A percentile compares a stretch with the other conserved stretches of the same genome.
These are phyloP conservation scores for Paramecium pentaurelia DNA, from an alignment of 73 alveolate genomes.

Conservation along the genomic window DNA sequence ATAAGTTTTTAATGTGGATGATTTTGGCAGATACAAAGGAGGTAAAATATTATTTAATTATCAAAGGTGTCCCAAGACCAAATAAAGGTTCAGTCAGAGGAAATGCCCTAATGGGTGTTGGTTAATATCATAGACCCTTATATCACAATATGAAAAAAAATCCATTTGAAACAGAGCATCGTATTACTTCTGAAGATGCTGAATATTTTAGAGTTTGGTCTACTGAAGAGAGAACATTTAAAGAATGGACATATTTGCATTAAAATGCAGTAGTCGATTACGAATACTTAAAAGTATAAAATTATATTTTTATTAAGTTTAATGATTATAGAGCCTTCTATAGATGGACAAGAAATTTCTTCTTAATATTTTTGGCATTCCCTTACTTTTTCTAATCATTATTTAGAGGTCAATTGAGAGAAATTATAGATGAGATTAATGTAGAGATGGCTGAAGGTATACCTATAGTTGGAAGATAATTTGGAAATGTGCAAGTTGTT, in stretches of 20 bases:
- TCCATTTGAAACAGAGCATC: slow-evolving; percentile 4
- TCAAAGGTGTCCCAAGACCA: slow-evolving; percentile 6
- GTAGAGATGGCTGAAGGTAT: neutral
- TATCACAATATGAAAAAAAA: neutral
- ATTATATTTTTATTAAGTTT: neutral
- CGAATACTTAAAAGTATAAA: neutral
- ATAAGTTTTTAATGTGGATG: neutral
- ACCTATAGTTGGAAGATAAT: neutral
- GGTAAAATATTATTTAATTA: neutral
- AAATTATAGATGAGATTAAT: neutral
- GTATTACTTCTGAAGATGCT: neutral
- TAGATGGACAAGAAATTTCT: neutral
- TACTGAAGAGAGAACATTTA: neutral
- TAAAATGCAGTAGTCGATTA: neutral
- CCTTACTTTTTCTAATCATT: neutral
- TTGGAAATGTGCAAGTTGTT: neutral
- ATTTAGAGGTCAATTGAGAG: neutral
- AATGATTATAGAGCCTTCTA: neutral
- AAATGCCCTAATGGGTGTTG: neutral
- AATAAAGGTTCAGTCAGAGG: neutral
- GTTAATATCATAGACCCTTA: neutral
- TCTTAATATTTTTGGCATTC: neutral
- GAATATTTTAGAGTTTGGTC: neutral
- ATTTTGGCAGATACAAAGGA: slow-evolving; percentile 2
- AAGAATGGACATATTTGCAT: neutral